phyloP scores from a whole-genome alignment of 768 basidiomycete genomes.

The Suillus paluster region DNA sequence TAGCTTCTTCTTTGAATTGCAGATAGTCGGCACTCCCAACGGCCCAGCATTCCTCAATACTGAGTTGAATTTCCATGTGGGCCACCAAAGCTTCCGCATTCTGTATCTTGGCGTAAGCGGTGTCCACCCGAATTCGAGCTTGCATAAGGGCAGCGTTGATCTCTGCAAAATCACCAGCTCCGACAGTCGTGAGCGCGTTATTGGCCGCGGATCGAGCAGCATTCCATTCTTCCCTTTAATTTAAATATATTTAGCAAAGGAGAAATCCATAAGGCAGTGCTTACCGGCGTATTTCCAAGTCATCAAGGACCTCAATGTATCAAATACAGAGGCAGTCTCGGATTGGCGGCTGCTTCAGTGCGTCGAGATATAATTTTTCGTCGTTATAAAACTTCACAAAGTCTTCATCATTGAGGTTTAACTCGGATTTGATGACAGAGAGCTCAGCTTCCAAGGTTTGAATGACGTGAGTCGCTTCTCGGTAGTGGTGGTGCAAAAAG shows the following conservation, averaged over 20 bases:
- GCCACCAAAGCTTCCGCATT: slow-evolving; percentile 6
- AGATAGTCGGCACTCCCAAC: slow-evolving; percentile 6
- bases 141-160: background rate
- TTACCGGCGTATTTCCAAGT: background rate
- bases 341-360: background rate
- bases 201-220: background rate
- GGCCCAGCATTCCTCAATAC: slow-evolving; percentile 6
- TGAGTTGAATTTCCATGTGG: slow-evolving; percentile 2
- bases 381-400: background rate
- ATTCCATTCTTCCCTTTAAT: background rate
- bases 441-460: background rate
- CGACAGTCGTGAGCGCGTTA: background rate
- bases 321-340: background rate
- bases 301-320: slow-evolving; percentile 6
- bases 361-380: background rate
- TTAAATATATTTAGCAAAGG: background rate
- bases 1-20: background rate
- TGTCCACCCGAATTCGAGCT: background rate
- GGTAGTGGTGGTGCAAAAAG: slow-evolving; percentile 8
- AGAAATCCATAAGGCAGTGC: background rate
- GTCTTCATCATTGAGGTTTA: background rate
- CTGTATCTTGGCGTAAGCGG: background rate
- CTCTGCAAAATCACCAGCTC: background rate
- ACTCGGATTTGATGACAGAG: background rate
- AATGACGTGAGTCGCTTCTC: background rate